Evolutionary conservation across 208 protist genomes (phyloP), one percentile per base, ranked within the genome.

Genomic region (Polymyxa betae): DNA sequence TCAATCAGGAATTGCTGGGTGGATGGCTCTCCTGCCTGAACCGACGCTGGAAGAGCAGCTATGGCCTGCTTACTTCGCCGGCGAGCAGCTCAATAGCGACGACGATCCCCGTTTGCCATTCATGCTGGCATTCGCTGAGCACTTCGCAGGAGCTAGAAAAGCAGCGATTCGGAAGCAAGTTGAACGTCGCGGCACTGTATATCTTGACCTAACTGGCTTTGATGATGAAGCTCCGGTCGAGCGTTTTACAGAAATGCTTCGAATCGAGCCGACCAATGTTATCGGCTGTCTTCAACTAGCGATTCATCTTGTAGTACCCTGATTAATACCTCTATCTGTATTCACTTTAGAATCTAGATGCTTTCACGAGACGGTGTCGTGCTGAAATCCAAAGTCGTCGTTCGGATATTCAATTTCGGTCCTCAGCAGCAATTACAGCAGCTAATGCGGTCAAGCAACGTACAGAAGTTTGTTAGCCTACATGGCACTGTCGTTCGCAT

Each of bases 401-500:
- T 90, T 24, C 78, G 91, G 38, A n/a, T 91, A 45, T 35, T 45
- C 45, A 82, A 46, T n/a, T 38, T 45, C 5, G 29, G 0, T 44
- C 0, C 54, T 0, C 0, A 68, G 0, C 44, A 29, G 45, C 77
- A 88, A 0, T 40, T 91, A 0, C 44, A 87, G 24, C 10, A 46
- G 1, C 0, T 92, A 5, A 89, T 77, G 54, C 49, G 49, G 12
- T 38, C 64, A 29, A 45, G 90, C 60, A 92, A 78, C 32, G 78
- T 93, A 35, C 90, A 94, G 0, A 92, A 93, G 40, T 96, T 97
- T 45, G 91, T 96, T 0, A 87, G 68, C 10, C 82, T 97, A 0
- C 77, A 90, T 38, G 96, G 96, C 40, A 97, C 95, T 10, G 95
- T 97, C 0, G 94, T 97, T 45, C 92, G 96, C 12, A 94, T 95